Evolutionary conservation across 1,284 basidiomycete species (phyloP).

Genomic region (Ustilago loliicola): DNA sequence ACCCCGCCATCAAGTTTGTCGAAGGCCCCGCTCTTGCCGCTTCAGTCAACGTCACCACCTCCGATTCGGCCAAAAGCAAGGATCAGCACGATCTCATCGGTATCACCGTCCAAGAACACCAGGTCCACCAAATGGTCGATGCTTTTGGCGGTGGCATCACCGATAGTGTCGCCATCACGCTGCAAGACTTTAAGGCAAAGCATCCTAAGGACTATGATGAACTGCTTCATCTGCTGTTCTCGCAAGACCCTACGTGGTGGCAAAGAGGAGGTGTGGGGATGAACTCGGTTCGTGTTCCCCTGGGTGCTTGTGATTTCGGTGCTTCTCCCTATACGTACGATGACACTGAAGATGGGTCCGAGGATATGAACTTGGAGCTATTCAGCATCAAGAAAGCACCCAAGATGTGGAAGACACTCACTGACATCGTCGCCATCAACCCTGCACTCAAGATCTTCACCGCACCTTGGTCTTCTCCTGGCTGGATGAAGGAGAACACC

Average conservation of each 20-base stretch:
- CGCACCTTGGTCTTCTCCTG: constrained; percentile 55
- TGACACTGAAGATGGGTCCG: constrained; percentile 53
- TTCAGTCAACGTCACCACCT: constrained; percentile 30
- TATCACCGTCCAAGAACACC: constrained; percentile 34
- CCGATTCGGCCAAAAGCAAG: neutral
- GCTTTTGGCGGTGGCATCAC: constrained; percentile 55
- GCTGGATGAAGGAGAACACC: constrained; percentile 59
- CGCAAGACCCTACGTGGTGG: constrained; percentile 39
- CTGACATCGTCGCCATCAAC: constrained; percentile 44
- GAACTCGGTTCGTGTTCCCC: constrained; percentile 49
- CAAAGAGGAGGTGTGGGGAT: constrained; percentile 45
- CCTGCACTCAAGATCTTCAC: constrained; percentile 41
- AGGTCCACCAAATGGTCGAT: constrained; percentile 46
- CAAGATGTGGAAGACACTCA: constrained; percentile 52
- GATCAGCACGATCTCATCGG: constrained; percentile 28
- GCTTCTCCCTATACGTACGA: constrained; percentile 52
- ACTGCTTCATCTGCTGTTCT: constrained; percentile 53
- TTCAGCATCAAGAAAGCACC: constrained; percentile 58
- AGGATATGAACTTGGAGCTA: constrained; percentile 39
- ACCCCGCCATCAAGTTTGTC: constrained; percentile 42
- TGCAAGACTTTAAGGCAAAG: constrained; percentile 52
- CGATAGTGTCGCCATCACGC: constrained; percentile 53
- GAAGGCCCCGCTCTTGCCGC: constrained; percentile 14
- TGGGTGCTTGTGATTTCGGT: constrained; percentile 59
- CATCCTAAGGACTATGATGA: constrained; percentile 53